Conservation (phyloP, 495 filamentous ascomycete species). For the Penicillium robsamsonii region DNA sequence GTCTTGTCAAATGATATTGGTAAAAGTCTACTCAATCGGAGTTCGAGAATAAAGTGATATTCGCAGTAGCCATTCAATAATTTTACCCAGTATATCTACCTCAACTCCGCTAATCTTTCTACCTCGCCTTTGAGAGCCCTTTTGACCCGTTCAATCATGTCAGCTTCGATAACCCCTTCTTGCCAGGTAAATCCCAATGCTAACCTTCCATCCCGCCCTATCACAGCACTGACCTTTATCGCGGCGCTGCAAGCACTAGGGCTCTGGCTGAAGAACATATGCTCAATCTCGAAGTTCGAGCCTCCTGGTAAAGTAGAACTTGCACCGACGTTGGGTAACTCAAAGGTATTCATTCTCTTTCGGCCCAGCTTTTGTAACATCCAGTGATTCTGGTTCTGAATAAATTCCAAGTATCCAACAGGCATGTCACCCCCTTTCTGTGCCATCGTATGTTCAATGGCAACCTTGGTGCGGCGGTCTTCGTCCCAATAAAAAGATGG, state of each 20-base stretch:
- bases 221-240: slow-evolving; percentile 18
- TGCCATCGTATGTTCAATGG: slow-evolving; percentile 2
- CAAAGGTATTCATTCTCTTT: slow-evolving; percentile 4
- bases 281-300: slow-evolving; percentile 4
- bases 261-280: slow-evolving; percentile 17
- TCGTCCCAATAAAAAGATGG: slow-evolving; percentile 8
- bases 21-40: too few relatives aligned
- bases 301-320: not conserved
- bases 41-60: not conserved
- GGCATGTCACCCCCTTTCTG: slow-evolving; percentile 11
- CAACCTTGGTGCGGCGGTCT: slow-evolving; percentile 8
- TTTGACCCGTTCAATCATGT: not conserved
- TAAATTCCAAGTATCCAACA: slow-evolving; percentile 10
- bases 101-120: not conserved
- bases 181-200: slow-evolving; percentile 15
- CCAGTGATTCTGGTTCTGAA: slow-evolving; percentile 14
- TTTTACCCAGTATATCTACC: not conserved
- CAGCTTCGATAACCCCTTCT: slow-evolving; percentile 3
- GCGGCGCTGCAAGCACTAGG: slow-evolving; percentile 14
- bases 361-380: slow-evolving; percentile 14
- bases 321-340: slow-evolving; percentile 13
- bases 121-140: not conserved
- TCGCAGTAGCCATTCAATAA: not conserved
- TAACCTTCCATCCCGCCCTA: slow-evolving; percentile 10
- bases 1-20: not conserved